These are phyloP conservation scores for Cladobotryum protrusum DNA, from an alignment of 2,329 filamentous ascomycete genomes.

Conservation along the genomic window DNA sequence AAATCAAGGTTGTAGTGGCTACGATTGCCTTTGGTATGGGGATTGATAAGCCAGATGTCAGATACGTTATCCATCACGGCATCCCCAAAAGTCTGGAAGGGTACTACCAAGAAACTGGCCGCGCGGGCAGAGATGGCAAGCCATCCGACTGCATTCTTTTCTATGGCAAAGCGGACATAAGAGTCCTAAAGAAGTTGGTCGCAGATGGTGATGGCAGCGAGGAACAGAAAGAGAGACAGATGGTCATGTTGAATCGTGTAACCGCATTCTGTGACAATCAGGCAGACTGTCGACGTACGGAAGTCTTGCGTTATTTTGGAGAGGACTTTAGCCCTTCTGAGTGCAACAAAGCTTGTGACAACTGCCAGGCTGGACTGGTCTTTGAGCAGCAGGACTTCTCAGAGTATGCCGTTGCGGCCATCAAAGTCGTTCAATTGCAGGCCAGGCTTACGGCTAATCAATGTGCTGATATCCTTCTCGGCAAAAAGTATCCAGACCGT, in stretches of 20 bases:
- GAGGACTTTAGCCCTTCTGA: slow-evolving; percentile 69
- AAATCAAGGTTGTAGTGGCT: slow-evolving; percentile 84
- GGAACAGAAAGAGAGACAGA: slow-evolving; percentile 78
- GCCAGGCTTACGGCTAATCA: slow-evolving; percentile 65
- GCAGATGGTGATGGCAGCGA: slow-evolving; percentile 67
- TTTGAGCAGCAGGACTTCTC: slow-evolving; percentile 76
- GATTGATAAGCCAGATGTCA: slow-evolving; percentile 96
- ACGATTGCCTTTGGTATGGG: slow-evolving; percentile 99
- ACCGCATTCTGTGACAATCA: slow-evolving; percentile 85
- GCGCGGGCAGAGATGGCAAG: slow-evolving; percentile 85
- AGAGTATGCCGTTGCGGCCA: slow-evolving; percentile 61
- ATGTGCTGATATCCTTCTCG: slow-evolving; percentile 78
- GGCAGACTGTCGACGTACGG: slow-evolving; percentile 77
- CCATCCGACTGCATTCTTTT: slow-evolving; percentile 85
- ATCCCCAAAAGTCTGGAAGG: slow-evolving; percentile 94
- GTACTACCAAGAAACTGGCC: slow-evolving; percentile 96
- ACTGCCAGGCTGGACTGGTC: slow-evolving; percentile 67
- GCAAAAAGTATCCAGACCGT: slow-evolving; percentile 56
- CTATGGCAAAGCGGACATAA: slow-evolving; percentile 75
- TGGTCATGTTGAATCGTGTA: slow-evolving; percentile 78
- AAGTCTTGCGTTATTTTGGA: slow-evolving; percentile 90
- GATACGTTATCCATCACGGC: slow-evolving; percentile 90
- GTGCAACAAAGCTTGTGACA: slow-evolving; percentile 78
- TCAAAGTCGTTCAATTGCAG: slow-evolving; percentile 60
- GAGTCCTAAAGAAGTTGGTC: slow-evolving; percentile 72